These are phyloP conservation scores for Crucibulum laeve DNA, from an alignment of 768 basidiomycete genomes.

Conservation along the genomic window DNA sequence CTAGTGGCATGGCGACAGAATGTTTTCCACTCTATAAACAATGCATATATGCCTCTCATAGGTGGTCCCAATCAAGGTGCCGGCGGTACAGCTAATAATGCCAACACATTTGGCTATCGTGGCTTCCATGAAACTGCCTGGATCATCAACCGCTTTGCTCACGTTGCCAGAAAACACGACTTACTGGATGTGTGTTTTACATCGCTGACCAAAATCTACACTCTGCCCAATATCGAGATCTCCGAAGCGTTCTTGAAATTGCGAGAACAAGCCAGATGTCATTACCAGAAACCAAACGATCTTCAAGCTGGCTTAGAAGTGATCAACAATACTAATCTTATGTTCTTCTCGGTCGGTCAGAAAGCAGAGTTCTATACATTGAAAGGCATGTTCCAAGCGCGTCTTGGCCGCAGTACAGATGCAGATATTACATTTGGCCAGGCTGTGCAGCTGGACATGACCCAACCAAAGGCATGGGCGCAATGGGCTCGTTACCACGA, in stretches of 20 bases:
- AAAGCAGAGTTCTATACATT: slow-evolving; percentile 98
- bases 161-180: slow-evolving; percentile 96
- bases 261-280: slow-evolving; percentile 96
- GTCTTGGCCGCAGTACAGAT: slow-evolving; percentile 80
- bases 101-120: slow-evolving; percentile 86
- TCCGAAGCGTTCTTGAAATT: slow-evolving; percentile 99
- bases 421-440: slow-evolving; percentile 90
- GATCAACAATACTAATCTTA: slow-evolving; percentile 98
- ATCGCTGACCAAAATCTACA: slow-evolving; percentile 95
- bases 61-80: slow-evolving; percentile 46
- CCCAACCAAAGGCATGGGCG: slow-evolving; percentile 95
- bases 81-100: slow-evolving; percentile 47
- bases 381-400: slow-evolving; percentile 98
- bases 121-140: slow-evolving; percentile 99
- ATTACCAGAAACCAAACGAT: slow-evolving; percentile 93
- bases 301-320: slow-evolving; percentile 93
- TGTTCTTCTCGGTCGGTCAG: slow-evolving; percentile 92
- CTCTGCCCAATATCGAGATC: slow-evolving; percentile 98
- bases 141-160: slow-evolving; percentile 99
- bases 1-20: slow-evolving; percentile 99
- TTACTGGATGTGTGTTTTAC: slow-evolving; percentile 94
- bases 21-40: slow-evolving; percentile 96
- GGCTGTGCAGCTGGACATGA: slow-evolving; percentile 95
- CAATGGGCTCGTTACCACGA: slow-evolving; percentile 97
- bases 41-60: slow-evolving; percentile 91